Base-by-base conservation (phyloP, 352 stramenopile genomes). In the Pythium brassicae region DNA sequence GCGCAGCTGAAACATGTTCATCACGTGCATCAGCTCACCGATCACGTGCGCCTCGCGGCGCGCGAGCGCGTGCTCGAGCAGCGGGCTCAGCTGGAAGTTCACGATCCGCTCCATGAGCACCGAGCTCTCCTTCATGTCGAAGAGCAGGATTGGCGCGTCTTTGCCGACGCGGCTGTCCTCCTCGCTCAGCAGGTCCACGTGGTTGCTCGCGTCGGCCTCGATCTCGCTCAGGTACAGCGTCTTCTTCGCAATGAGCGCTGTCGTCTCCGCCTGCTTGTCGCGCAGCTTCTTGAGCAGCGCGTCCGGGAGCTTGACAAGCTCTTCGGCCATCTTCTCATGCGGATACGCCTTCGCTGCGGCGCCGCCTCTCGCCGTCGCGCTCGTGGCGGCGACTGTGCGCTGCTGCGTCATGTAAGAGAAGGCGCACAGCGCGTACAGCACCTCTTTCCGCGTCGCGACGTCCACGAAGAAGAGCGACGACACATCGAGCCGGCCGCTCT, bases 401-500 rank as follows among this genome's bases (percentile, higher is more conserved):
- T 86, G 65, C 49, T 88, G 79, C 39, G 83, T 78, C 9, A 88
- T 67, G 55, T 79, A 92, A 43, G 83, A 92, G 51, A 92, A 89
- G n/a, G 83, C 78, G 67, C 83, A 91, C 22, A 92, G 58, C 4
- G 83, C 83, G 55, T 92, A 71, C n/a, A 92, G 50, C 23, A 92
- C 63, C 44, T 92, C 83, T 17, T 86, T 86, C 1, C 83, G 75
- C 53, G 72, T 72, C 1, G 71, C 62, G 22, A 81, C 58, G 43
- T 86, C 74, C 7, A 92, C 78, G 43, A 83, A 92, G 57, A 92
- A 92, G 6, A 92, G 60, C 19, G 78, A 74, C 17, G 80, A 91
- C 10, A 92, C 72, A 52, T 92, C 78, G 1, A 92, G 55, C 20
- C 84, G 82, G 0, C 78, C 80, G 35, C 62, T 89, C 58, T 89